Evolutionary conservation across 2,329 filamentous ascomycete genomes (phyloP), one percentile per base, ranked within the genome.

Genomic region (Tolypocladium cylindrosporum): DNA sequence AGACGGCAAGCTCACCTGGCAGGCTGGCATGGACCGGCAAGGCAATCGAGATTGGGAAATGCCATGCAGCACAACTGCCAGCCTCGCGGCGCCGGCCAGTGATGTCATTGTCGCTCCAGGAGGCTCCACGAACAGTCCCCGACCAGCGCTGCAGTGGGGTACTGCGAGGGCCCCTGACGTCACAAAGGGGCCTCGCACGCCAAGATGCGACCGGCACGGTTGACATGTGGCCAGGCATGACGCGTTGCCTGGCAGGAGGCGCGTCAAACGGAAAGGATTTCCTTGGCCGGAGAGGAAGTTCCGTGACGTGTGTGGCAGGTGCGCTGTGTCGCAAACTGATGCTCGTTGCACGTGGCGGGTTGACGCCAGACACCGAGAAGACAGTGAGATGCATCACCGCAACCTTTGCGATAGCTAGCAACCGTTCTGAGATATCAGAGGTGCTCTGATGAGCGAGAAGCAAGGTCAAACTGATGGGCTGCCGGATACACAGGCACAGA

Each of bases 101-200:
- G 55, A 56, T 56, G 55, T 56, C 55, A 56, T 41, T 48, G 31
- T 40, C 54, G n/a, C 54, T 50, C 39, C 34, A 31, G 13, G 54
- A 48, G n/a, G 27, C 27, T 19, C 24, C 40, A 55, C 13, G 36
- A 40, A 13, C 31, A n/a, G 11, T 31, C 9, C 9, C 34, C n/a
- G 27, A 13, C 24, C 16, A 21, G 24, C 19, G 31, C 2, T 2
- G 16, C 8, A 19, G 48, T 19, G 48, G 27, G 31, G 48, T 16
- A 51, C 16, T 10, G 19, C 31, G n/a, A 31, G 3, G 8, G 31
- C 7, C 10, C 19, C 31, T 52, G 48, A 52, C 48, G 48, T 52
- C 48, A 52, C 31, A 10, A 3, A 21, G 19, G 48, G 31, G 9
- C 5, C 2, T 36, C 11, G 31, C 8, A 6, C 9, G 16, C 48